Evolutionary conservation across 1,284 basidiomycete species (phyloP), one percentile per base, ranked within the genome.

Genomic region (Cutaneotrichosporon curvatum): DNA sequence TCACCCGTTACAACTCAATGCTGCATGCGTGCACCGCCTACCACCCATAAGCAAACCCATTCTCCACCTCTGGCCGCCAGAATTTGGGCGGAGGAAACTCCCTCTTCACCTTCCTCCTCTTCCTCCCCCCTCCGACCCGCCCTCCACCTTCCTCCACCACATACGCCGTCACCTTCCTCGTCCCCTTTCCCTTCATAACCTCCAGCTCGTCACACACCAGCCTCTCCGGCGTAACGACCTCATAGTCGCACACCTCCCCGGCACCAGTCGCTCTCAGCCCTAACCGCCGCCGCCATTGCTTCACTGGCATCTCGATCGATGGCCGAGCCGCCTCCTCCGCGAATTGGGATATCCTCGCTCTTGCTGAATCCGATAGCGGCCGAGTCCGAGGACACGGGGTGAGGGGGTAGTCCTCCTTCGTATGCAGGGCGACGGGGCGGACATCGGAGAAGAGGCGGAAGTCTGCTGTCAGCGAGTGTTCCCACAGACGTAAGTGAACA

Each of bases 381-480:
- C 11, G 14, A 5, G 48, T 34, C 10, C 52, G 52, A 28, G 52
- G 52, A 40, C 50, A 50, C 6, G 25, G 11, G 4, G 53, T 34
- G 16, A 58, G 18, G 11, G 45, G 37, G 44, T 62, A 65, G 10
- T 42, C 43, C 32, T 63, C 65, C 2, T 15, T 33, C 3, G 47
- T 37, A 11, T 39, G 40, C 7, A 57, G 45, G 12, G 47, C 47
- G n/a, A 63, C 41, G n/a, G 52, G 42, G 23, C 40, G 30, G 6
- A 61, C 41, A 4, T 57, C 48, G 12, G 61, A 59, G 53, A 62
- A 68, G 18, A 68, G 54, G 20, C 56, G 47, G 40, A 68, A 68
- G 0, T 44, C 61, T 62, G 46, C 2, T 25, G 37, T 36, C 22
- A 28, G 37, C 36, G 15, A 11, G 40, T n/a, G n/a, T n/a, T 18